phyloP scores from a whole-genome alignment of 768 basidiomycete genomes.

The Kwoniella shandongensis region DNA sequence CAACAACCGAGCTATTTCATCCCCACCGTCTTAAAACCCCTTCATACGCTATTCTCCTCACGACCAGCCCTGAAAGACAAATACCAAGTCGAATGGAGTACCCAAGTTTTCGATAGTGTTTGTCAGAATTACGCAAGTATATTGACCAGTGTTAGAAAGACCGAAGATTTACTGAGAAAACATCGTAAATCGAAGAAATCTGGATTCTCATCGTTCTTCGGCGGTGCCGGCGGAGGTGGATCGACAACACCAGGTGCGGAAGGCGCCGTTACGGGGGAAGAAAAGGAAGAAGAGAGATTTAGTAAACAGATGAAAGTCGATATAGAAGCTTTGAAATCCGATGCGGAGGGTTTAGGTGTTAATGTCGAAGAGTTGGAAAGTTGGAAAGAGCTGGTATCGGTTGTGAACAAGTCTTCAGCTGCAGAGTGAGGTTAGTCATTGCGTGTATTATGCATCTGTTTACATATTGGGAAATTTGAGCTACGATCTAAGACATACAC shows the following conservation, averaged over 20 bases:
- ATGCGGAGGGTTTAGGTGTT: constrained; percentile 46
- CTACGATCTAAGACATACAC: too few species aligned
- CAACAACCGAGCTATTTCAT: constrained; percentile 77
- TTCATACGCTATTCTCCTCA: constrained; percentile 66
- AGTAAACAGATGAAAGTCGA: constrained; percentile 81
- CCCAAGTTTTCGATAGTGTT: constrained; percentile 67
- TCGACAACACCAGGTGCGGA: constrained; percentile 41
- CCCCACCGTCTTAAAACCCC: constrained; percentile 71
- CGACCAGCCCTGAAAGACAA: constrained; percentile 62
- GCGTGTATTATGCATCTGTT: too few species aligned
- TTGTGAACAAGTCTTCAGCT: constrained; percentile 32
- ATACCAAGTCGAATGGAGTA: constrained; percentile 56
- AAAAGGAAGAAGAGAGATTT: constrained; percentile 84
- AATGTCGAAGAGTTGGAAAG: constrained; percentile 50
- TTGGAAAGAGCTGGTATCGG: constrained; percentile 49
- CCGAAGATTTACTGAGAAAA: constrained; percentile 80
- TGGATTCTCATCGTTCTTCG: constrained; percentile 72
- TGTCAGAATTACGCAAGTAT: constrained; percentile 70
- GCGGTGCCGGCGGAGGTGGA: constrained; percentile 44
- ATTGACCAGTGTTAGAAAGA: constrained; percentile 81
- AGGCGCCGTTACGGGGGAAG: constrained; percentile 61
- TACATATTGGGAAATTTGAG: too few species aligned
- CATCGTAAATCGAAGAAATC: constrained; percentile 83
- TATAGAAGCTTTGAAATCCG: constrained; percentile 76
- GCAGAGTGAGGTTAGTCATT: too few species aligned